phyloP scores from a whole-genome alignment of 139 green algal genomes.

The Micractinium sp. region DNA sequence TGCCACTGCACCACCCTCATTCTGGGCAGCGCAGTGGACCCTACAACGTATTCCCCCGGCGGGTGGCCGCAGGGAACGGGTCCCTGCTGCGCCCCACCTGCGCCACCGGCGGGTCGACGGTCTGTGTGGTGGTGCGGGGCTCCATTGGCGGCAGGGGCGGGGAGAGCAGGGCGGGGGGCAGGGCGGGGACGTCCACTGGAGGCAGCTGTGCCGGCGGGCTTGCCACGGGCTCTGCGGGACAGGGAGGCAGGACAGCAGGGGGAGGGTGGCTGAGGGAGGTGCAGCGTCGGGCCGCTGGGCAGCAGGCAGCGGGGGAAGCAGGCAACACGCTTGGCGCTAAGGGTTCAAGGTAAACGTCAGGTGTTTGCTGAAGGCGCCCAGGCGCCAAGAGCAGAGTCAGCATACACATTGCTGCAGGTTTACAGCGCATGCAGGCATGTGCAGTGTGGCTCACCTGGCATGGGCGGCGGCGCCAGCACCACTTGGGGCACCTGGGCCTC shows the following conservation, averaged over 20 bases:
- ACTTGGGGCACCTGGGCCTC: not conserved
- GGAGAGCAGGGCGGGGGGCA: not conserved
- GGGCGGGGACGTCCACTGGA: not conserved
- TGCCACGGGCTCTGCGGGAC: not conserved
- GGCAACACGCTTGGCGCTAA: too few relatives aligned
- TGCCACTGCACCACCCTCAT: too few relatives aligned
- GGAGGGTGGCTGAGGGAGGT: too few relatives aligned
- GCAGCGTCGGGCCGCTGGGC: too few relatives aligned
- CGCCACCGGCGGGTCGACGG: not conserved
- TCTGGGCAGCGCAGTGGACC: too few relatives aligned
- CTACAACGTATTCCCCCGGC: too few relatives aligned
- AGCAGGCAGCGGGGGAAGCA: not conserved
- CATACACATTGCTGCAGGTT: not conserved
- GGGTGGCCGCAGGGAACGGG: too few relatives aligned
- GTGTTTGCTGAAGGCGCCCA: too few relatives aligned
- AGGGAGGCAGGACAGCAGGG: not conserved
- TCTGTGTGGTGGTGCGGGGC: too few relatives aligned
- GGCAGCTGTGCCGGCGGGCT: not conserved
- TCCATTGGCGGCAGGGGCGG: not conserved
- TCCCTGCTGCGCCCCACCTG: too few relatives aligned
- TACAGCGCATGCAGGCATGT: not conserved
- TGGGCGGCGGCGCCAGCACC: not conserved
- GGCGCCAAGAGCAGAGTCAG: too few relatives aligned
- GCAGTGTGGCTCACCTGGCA: not conserved
- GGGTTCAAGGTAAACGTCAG: too few relatives aligned